Percentiles rank a stretch among this genome's conserved stretches.
These are phyloP conservation scores for Tolypocladium capitatum DNA, from an alignment of 2,329 filamentous ascomycete genomes.

Conservation along the genomic window DNA sequence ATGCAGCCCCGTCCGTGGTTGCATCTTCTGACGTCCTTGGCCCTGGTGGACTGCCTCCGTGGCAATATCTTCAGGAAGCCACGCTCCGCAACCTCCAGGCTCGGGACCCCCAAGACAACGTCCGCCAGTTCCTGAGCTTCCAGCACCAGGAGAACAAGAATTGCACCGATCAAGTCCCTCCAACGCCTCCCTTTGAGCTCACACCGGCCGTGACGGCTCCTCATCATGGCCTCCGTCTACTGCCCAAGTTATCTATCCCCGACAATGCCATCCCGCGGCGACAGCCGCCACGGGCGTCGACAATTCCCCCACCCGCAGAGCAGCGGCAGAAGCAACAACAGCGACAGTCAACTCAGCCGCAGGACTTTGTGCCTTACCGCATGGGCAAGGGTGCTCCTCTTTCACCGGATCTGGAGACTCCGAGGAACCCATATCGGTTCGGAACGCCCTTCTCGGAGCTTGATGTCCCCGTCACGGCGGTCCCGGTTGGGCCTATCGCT, in stretches of 20 bases:
- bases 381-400: constrained; percentile 38
- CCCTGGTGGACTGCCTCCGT: constrained; percentile 46
- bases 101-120: constrained; percentile 81
- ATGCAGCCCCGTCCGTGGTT: constrained; percentile 67
- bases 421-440: constrained; percentile 53
- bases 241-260: constrained; percentile 52
- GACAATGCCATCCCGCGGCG: constrained; percentile 17
- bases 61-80: constrained; percentile 61
- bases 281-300: constrained; percentile 15
- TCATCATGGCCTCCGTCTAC: constrained; percentile 40
- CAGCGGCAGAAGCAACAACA: constrained; percentile 12
- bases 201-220: constrained; percentile 33
- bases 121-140: constrained; percentile 80
- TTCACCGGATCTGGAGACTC: constrained; percentile 45
- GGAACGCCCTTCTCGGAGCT: constrained; percentile 84
- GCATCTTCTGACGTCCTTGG: constrained; percentile 87
- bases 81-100: constrained; percentile 55
- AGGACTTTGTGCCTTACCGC: constrained; percentile 32
- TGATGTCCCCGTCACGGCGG: constrained; percentile 69
- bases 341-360: constrained; percentile 12
- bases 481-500: constrained; percentile 57
- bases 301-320: constrained; percentile 13
- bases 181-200: constrained; percentile 57
- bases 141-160: constrained; percentile 60
- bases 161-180: constrained; percentile 41